Percentiles rank a stretch among this genome's conserved stretches.
Evolutionary conservation across 1,284 basidiomycete species (phyloP).

Genomic region (Fomes fomentarius): DNA sequence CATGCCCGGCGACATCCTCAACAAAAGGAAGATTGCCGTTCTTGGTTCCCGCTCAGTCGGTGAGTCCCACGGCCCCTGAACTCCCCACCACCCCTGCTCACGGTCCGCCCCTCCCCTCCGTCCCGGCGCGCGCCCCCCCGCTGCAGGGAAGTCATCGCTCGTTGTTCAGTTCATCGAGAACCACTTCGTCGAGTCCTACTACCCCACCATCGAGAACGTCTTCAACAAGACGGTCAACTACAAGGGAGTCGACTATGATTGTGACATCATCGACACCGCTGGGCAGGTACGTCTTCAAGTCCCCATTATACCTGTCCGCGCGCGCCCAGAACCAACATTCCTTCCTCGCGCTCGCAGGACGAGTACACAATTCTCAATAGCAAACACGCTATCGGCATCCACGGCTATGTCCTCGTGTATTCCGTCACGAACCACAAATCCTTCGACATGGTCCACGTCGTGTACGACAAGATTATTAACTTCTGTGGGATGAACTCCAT

Average conservation of each 20-base stretch:
- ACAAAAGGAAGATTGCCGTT: constrained; percentile 85
- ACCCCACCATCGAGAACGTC: constrained; percentile 93
- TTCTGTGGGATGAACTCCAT: constrained; percentile 90
- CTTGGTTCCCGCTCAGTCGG: constrained; percentile 83
- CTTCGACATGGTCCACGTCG: constrained; percentile 95
- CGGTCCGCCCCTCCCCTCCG: constrained; percentile 8
- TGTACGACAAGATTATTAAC: constrained; percentile 97
- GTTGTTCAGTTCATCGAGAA: constrained; percentile 76
- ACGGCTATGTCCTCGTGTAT: constrained; percentile 92
- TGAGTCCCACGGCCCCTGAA: constrained; percentile 41
- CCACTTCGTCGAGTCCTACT: constrained; percentile 81
- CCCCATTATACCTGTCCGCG: background rate
- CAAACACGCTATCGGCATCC: constrained; percentile 83
- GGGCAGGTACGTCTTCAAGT: constrained; percentile 68
- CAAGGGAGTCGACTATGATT: constrained; percentile 87
- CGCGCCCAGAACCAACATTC: background rate
- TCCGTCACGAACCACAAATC: constrained; percentile 90
- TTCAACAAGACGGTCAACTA: constrained; percentile 85
- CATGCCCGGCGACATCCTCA: constrained; percentile 64
- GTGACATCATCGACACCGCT: constrained; percentile 99
- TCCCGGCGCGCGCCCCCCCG: constrained; percentile 7
- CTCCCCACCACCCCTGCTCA: constrained; percentile 19
- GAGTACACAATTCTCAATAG: constrained; percentile 85
- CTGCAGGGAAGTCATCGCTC: constrained; percentile 78
- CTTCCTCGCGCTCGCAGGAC: constrained; percentile 50